Base-by-base conservation (phyloP, 441 rosid genomes). In the Flueggea neowawraea region DNA sequence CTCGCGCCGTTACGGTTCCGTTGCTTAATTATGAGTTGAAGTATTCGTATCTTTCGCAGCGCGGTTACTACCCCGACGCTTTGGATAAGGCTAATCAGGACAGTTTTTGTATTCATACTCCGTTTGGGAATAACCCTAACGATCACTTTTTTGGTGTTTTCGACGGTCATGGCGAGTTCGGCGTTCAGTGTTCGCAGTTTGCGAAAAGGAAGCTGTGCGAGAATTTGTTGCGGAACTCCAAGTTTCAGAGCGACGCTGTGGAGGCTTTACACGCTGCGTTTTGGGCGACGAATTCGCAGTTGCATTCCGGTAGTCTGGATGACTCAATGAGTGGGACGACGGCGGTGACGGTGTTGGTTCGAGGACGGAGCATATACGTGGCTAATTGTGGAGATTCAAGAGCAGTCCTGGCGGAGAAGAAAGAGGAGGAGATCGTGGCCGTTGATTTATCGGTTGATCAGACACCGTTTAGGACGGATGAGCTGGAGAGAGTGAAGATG, bases 301-400 rank as follows among this genome's bases (percentile, higher is more conserved):
- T 95, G 39, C 90, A 88, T 32, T 88, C 78, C 2, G 99, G 90
- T 77, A 15, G 60, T 52, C 61, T 95, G 53, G 99, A 95, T 69
- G 99, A 95, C 71, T 82, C 82, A 72, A 95, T 95, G 99, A 95
- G 99, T 36, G 99, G 99, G n/a, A 95, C 99, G 0, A 95, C 99
- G n/a, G 90, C 97, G 0, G 81, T 95, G 53, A 90, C 99, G 43
- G 88, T 95, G 65, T 73, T 95, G 75, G 97, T 91, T 56, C 83
- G 98, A 51, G 99, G 99, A 7, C 75, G 86, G 72, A 92, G 84
- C 3, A 70, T 95, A 6, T 88, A 83, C 59, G 96, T 90, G 22
- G 95, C 96, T 0, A 95, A 95, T 82, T 75, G 91, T 0, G 99
- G 99, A 55, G 99, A 95, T 68, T 95, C 99, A 0, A 82, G 99